Evolutionary conservation across 495 filamentous ascomycete species (phyloP).

Genomic region (Penicillium herquei): DNA sequence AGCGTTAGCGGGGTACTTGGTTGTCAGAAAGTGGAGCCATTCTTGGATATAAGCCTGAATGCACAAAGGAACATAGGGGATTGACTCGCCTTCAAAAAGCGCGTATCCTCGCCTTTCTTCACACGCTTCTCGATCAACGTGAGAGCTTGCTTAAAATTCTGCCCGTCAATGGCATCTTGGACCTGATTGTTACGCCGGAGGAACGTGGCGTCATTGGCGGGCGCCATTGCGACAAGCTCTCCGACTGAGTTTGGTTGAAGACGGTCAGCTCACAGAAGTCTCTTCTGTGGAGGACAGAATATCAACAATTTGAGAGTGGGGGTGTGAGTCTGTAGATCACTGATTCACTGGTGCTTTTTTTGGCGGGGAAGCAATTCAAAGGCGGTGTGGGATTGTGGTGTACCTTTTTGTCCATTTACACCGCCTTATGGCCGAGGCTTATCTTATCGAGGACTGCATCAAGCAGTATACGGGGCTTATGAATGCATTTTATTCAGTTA

Average conservation of each 20-base stretch:
- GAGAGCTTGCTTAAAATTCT: slow-evolving; percentile 57
- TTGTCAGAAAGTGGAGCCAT: background rate
- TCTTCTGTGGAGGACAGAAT: slow-evolving; percentile 35
- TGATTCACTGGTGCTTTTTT: slow-evolving; percentile 16
- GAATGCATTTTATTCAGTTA: too few species aligned
- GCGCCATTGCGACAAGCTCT: slow-evolving; percentile 24
- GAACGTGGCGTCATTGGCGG: slow-evolving; percentile 43
- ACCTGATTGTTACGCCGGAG: slow-evolving; percentile 58
- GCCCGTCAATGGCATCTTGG: slow-evolving; percentile 56
- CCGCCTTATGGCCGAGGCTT: too few species aligned
- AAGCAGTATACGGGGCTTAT: too few species aligned
- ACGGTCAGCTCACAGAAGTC: slow-evolving; percentile 6
- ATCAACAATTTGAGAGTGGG: slow-evolving; percentile 4
- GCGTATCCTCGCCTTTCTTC: slow-evolving; percentile 57
- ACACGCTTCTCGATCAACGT: slow-evolving; percentile 59
- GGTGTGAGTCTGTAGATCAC: background rate
- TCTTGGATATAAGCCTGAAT: too few species aligned
- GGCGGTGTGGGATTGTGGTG: slow-evolving; percentile 21
- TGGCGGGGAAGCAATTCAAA: slow-evolving; percentile 28
- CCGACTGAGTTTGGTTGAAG: background rate
- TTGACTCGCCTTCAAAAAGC: slow-evolving; percentile 36
- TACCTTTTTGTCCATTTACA: slow-evolving; percentile 1
- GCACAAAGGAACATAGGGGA: background rate
- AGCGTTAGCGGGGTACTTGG: slow-evolving; percentile 1
- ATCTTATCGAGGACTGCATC: too few species aligned